These are phyloP conservation scores for Andrographis paniculata DNA, from an alignment of 305 asterid genomes.

Conservation along the genomic window DNA sequence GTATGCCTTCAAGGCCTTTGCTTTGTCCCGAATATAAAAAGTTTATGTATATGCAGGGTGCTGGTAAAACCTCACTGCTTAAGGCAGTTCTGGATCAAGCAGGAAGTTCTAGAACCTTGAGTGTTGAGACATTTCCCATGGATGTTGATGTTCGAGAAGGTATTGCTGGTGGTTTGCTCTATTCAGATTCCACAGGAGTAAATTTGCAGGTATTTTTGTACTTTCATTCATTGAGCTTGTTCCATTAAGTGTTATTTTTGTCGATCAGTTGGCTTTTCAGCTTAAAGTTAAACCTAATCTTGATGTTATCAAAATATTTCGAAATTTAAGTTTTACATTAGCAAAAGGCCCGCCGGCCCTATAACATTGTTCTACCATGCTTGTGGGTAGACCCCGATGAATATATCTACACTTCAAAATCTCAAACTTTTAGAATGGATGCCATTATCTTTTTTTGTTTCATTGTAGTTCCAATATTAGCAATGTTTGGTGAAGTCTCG, in stretches of 20 bases:
- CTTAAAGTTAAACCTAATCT: background rate
- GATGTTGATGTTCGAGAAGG: conserved; percentile 75
- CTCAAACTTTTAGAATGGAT: too few species aligned
- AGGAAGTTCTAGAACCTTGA: conserved; percentile 28
- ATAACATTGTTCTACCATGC: too few species aligned
- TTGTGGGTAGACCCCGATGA: too few species aligned
- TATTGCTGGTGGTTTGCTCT: conserved; percentile 87
- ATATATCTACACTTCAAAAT: too few species aligned
- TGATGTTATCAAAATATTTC: background rate
- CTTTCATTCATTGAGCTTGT: background rate
- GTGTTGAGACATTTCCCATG: conserved; percentile 43
- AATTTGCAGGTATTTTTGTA: conserved; percentile 68
- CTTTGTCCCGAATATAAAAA: conserved; percentile 12
- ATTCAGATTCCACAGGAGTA: conserved; percentile 80
- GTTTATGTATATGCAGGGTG: conserved; percentile 57
- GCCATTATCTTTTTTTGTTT: too few species aligned
- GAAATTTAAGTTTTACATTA: background rate
- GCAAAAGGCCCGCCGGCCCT: background rate
- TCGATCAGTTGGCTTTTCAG: background rate
- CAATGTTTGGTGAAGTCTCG: too few species aligned
- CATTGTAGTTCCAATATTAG: too few species aligned
- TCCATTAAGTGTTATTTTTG: too few species aligned
- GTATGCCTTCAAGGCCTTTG: conserved; percentile 9
- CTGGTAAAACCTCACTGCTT: conserved; percentile 93
- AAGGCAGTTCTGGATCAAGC: conserved; percentile 76